These are phyloP conservation scores for Gracilaria gracilis DNA, from an alignment of 23 red algal species.

Conservation along the genomic window DNA sequence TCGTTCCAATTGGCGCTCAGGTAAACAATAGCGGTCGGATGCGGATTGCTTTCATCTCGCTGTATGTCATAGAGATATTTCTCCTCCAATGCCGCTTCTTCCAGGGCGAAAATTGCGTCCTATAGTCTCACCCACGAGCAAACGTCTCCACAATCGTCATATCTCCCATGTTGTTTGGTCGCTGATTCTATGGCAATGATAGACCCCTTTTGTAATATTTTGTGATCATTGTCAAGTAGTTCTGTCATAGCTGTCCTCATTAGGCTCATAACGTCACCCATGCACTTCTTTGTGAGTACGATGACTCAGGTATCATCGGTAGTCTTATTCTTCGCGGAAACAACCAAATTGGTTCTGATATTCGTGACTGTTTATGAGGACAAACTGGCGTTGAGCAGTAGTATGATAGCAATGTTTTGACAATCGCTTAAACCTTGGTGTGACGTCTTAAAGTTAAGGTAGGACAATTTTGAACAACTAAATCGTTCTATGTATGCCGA, in stretches of 20 bases:
- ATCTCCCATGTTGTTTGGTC: not conserved
- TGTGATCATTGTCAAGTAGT: not conserved
- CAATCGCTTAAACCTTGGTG: too few relatives aligned
- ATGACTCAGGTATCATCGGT: not conserved
- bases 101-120: not conserved
- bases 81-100: too few relatives aligned
- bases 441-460: too few relatives aligned
- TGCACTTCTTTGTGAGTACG: not conserved
- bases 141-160: too few relatives aligned
- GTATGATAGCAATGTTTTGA: too few relatives aligned
- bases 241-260: not conserved
- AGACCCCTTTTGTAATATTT: not conserved
- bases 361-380: not conserved
- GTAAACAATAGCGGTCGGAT: too few relatives aligned
- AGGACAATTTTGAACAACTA: constrained; percentile 22
- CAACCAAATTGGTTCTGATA: constrained; percentile 13
- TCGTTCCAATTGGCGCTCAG: too few relatives aligned
- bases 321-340: not conserved
- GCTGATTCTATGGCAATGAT: not conserved
- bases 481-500: too few relatives aligned
- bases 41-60: not conserved
- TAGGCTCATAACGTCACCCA: not conserved
- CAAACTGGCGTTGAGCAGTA: too few relatives aligned
- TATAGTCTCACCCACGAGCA: not conserved
- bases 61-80: not conserved